Base-by-base conservation (phyloP, 2,329 filamentous ascomycete genomes). In the Fusarium domesticum region DNA sequence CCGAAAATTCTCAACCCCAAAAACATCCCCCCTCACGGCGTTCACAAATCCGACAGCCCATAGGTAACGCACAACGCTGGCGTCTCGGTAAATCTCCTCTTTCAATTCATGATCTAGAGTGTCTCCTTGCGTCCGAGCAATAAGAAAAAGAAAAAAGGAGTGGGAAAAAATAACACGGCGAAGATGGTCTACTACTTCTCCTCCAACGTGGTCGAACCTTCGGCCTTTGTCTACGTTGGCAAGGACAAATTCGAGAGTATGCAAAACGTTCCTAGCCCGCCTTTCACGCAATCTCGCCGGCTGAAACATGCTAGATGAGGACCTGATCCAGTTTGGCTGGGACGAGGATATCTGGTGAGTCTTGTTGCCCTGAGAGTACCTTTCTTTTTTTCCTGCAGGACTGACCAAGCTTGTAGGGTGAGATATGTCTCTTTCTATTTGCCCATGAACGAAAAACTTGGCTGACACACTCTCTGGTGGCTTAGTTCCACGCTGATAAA, bases 241-340 rank as follows among this genome's bases (percentile, higher is more conserved):
- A 98, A 97, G 70, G 93, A 98, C 76, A 98, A 98, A 73, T 91
- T 93, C 59, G 93, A 98, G 75, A 98, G 93, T 96, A 76, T 63
- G 84, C 59, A 49, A 52, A 42, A 45, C 45, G 23, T 23, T 37
- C n/a, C 18, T 25, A 17, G 37, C 18, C 43, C 43, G 46, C 33
- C 31, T 42, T 41, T 37, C 35, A 35, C 42, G n/a, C 18, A 34
- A 28, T 52, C 37, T 18, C 23, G 15, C 15, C 40, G 35, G 46
- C 57, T 59, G 46, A 61, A 47, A 42, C 33, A 39, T 45, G 35
- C 20, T 65, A 98, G 93, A 97, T 73, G 93, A 98, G 77, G 90
- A 96, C 58, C 71, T 98, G 59, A 97, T 98, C 67, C 89, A 92
- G 61, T 87, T 88, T 67, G 93, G 93, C 54, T 89, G 90, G 80